These are phyloP conservation scores for Malus sieversii DNA, from an alignment of 306 rosid species.

Conservation along the genomic window DNA sequence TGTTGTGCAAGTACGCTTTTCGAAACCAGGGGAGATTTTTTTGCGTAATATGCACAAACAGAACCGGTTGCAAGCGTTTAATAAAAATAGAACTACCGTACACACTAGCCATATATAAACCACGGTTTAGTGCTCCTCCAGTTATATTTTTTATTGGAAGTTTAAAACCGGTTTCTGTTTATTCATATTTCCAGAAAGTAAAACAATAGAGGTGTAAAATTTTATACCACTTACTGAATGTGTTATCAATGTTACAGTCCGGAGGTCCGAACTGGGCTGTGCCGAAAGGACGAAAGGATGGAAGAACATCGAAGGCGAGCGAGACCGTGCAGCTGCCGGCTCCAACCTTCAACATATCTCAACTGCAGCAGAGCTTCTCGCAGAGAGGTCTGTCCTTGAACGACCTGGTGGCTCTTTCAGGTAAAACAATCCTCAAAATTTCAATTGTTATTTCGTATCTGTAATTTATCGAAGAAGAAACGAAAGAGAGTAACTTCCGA, in stretches of 20 bases:
- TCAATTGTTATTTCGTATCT: neutral
- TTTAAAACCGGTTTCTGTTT: too few species aligned
- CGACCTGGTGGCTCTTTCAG: constrained; percentile 52
- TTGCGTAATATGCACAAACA: neutral
- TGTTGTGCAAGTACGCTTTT: constrained; percentile 27
- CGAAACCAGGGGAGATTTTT: neutral
- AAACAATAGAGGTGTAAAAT: neutral
- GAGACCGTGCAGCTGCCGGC: constrained; percentile 65
- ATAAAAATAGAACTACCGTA: neutral
- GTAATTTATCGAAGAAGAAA: neutral
- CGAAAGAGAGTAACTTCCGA: neutral
- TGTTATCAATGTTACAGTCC: constrained; percentile 36
- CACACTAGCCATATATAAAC: too few species aligned
- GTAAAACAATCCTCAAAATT: constrained; percentile 11
- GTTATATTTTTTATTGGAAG: too few species aligned
- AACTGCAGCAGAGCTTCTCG: constrained; percentile 38
- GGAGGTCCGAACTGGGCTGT: constrained; percentile 86
- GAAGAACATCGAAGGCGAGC: constrained; percentile 66
- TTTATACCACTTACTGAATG: neutral
- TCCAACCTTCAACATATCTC: constrained; percentile 68
- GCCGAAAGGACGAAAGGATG: constrained; percentile 57
- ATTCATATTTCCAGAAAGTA: neutral
- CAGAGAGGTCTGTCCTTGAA: constrained; percentile 46
- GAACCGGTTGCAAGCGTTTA: neutral
- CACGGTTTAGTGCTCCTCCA: too few species aligned